Base-by-base conservation (phyloP, 2,329 filamentous ascomycete genomes). In the Lizonia empirigonia region DNA sequence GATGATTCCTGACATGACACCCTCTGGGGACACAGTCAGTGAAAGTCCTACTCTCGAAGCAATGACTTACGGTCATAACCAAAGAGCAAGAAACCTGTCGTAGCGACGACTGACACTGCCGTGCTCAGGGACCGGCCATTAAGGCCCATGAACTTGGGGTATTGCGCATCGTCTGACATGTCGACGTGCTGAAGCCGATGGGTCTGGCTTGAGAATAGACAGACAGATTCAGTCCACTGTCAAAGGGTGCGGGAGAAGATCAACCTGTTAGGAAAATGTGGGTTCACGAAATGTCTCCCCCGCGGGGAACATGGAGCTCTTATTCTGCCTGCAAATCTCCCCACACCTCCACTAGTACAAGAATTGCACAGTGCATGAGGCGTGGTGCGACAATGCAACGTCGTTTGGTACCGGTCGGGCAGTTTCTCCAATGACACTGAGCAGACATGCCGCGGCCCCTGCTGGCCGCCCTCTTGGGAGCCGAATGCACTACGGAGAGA, bases 1-100 rank as follows among this genome's bases (percentile, higher is more conserved):
- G n/a, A 72, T 72, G 40, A 72, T 72, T 20, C 69, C 69, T 16
- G 65, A 68, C 69, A 72, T 72, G 46, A 72, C 69, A 44, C 69
- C 69, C 61, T 71, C 65, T 69, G 40, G 6, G 10, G 13, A 24
- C n/a, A 10, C 18, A 5, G 16, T 57, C 34, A 57, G 38, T 16
- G 7, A 8, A 10, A 12, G 13, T 32, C n/a, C 10, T 22, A 18
- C 26, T 19, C 4, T n/a, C 16, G 33, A 1, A 13, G 7, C 2
- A 15, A 5, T 4, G n/a, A 61, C 65, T 52, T 36, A 68, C 66
- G 65, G 26, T 70, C 65, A 46, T 70, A 70, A 19, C 67, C 68
- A 42, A 70, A 70, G 5, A 70, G 56, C 4, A 69, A 45, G 29
- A 71, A 71, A 1, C 67, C 68, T 1, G 67, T 69, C 1, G 67